Evolutionary conservation across 257 asterid species (phyloP), one percentile per base, ranked within the genome.

Genomic region (Fraxinus excelsior): DNA sequence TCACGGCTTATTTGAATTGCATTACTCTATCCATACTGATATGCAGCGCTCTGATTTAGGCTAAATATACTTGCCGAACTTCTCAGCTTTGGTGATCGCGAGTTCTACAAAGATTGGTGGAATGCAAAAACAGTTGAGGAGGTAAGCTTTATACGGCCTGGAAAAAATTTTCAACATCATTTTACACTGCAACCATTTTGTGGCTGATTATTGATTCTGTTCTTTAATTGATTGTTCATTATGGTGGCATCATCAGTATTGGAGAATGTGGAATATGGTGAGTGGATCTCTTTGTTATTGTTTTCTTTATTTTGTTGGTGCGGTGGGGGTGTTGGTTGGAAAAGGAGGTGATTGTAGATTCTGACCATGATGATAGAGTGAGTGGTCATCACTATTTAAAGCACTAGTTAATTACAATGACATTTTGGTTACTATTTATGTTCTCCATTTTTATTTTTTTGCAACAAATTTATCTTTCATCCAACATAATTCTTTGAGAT

Each of bases 241-340:
- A 79, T 62, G 66, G 90, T 82, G 82, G 84, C 84, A 65, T 78
- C 70, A 73, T 75, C 92, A 96, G 99, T 96, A 96, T 77, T 96
- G 99, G 99, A 92, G 99, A 86, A 90, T 91, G 97, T 96, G 99
- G 99, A 93, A 96, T 82, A 90, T 96, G 98, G 99, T 96, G 87
- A 80, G 98, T 67, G 26, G 40, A 2, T 53, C 68, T 64, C 67
- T 60, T 60, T 21, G 13, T 58, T 7, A 23, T 25, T 21, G 29
- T 19, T 60, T 60, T 23, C 67, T 25, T 60, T 60, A 56, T 56
- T n/a, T 56, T 56, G 28, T 56, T 56, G 65, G 21, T 5, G 5
- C 5, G 34, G 34, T 31, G 28, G 65, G 25, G 58, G 7, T 14
- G 56, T 13, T 46, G 56, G n/a, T 3, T 46, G 56, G 56, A 13